Conservation (phyloP, 441 rosid genomes). For the Croton setiger region DNA sequence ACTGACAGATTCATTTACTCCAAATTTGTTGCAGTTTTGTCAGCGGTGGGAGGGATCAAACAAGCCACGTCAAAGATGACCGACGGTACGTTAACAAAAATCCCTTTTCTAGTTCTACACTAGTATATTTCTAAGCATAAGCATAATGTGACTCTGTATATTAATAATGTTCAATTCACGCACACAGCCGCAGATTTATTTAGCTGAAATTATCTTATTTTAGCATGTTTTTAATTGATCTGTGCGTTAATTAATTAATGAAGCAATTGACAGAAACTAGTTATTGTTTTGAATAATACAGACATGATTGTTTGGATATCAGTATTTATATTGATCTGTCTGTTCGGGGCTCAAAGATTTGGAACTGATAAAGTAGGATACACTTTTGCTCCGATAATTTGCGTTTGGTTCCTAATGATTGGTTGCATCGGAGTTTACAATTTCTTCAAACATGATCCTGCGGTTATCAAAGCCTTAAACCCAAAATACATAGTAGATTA, state of each 20-base stretch:
- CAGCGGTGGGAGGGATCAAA: constrained; percentile 56
- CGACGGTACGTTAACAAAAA: constrained; percentile 29
- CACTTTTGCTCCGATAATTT: constrained; percentile 48
- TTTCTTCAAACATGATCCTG: constrained; percentile 37
- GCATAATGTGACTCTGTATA: too few species aligned
- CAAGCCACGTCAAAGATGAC: constrained; percentile 38
- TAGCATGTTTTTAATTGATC: too few species aligned
- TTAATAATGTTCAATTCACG: too few species aligned
- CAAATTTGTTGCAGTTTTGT: constrained; percentile 34
- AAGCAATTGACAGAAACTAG: neutral
- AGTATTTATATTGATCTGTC: constrained; percentile 31
- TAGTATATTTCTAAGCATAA: too few species aligned
- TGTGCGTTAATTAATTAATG: neutral
- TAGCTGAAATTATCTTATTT: too few species aligned
- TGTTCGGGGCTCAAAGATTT: constrained; percentile 43
- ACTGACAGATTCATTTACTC: neutral
- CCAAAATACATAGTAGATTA: constrained; percentile 41
- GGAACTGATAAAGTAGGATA: constrained; percentile 64
- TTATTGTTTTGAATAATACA: constrained; percentile 5
- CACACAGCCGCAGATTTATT: too few species aligned
- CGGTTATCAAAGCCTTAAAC: constrained; percentile 39
- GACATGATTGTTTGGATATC: constrained; percentile 49
- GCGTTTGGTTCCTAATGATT: constrained; percentile 43
- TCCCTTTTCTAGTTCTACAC: neutral
- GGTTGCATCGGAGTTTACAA: constrained; percentile 44